phyloP scores from a whole-genome alignment of 129 eudicot genomes.

The Arctium lappa region DNA sequence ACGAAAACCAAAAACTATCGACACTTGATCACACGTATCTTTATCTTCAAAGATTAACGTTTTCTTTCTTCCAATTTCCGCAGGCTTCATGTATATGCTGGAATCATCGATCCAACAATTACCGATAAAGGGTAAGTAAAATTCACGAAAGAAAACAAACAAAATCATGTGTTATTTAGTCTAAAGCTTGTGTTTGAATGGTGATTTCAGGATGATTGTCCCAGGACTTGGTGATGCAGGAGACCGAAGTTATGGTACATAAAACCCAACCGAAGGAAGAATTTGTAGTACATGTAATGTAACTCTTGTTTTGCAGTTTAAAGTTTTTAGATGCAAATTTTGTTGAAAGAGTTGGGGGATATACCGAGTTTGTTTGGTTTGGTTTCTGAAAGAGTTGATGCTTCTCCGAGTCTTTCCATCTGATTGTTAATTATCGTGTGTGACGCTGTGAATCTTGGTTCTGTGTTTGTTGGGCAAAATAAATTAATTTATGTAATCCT shows the following conservation, averaged over 20 bases:
- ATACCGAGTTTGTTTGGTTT: not conserved
- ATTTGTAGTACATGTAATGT: not conserved
- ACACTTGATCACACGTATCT: not conserved
- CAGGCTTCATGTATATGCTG: slow-evolving; percentile 94
- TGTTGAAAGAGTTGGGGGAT: slow-evolving; percentile 1
- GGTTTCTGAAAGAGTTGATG: too few relatives aligned
- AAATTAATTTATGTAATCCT: not conserved
- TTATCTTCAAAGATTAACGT: not conserved
- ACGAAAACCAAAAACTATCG: not conserved
- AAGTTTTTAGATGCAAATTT: slow-evolving; percentile 7
- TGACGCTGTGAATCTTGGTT: not conserved
- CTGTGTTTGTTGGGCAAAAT: not conserved
- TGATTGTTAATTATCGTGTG: not conserved
- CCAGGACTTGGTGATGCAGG: slow-evolving; percentile 99
- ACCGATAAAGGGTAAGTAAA: slow-evolving; percentile 70
- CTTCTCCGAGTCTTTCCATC: too few relatives aligned
- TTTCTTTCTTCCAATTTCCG: not conserved
- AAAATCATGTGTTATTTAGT: not conserved
- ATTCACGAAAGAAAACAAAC: not conserved
- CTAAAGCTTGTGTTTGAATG: not conserved
- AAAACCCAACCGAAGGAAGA: slow-evolving; percentile 13
- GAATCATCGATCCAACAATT: slow-evolving; percentile 80
- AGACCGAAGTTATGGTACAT: slow-evolving; percentile 87
- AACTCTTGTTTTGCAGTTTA: not conserved
- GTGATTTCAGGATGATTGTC: slow-evolving; percentile 67